phyloP scores from a whole-genome alignment of 805 yeast genomes.

The Kazachstania psychrophila region DNA sequence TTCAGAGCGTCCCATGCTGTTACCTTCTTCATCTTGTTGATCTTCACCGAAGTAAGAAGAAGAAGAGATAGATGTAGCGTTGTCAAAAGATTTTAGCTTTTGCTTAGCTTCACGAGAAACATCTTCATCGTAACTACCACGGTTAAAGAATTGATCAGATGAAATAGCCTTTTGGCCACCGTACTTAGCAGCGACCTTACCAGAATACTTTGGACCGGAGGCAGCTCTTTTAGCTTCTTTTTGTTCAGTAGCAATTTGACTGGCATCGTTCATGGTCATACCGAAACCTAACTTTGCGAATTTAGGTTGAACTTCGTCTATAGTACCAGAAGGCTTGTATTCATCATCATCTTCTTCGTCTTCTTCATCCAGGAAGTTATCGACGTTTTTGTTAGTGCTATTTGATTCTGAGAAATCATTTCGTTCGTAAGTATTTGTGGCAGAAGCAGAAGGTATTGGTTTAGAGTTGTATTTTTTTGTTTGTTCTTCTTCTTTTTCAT shows the following conservation, averaged over 20 bases:
- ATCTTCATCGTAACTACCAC: constrained; percentile 70
- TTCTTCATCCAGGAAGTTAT: constrained; percentile 12
- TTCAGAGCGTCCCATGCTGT: constrained; percentile 5
- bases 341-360: constrained; percentile 7
- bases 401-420: constrained; percentile 1
- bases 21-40: constrained; percentile 35
- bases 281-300: constrained; percentile 86
- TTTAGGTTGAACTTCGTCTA: constrained; percentile 42
- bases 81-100: constrained; percentile 74
- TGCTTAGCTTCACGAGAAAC: constrained; percentile 71
- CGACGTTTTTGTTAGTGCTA: constrained; percentile 6
- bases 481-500: constrained; percentile 59
- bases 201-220: constrained; percentile 56
- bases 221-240: constrained; percentile 35
- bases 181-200: constrained; percentile 65
- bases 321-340: constrained; percentile 9
- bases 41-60: constrained; percentile 87
- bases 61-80: constrained; percentile 87
- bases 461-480: constrained; percentile 5
- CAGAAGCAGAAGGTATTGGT: constrained; percentile 1
- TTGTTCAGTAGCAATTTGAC: constrained; percentile 35
- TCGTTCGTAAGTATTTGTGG: constrained; percentile 5
- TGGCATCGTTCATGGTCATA: constrained; percentile 61
- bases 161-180: constrained; percentile 92
- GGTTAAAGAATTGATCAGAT: constrained; percentile 88